These are phyloP conservation scores for Plasmopara viticola DNA, from an alignment of 352 stramenopile species.

Conservation along the genomic window DNA sequence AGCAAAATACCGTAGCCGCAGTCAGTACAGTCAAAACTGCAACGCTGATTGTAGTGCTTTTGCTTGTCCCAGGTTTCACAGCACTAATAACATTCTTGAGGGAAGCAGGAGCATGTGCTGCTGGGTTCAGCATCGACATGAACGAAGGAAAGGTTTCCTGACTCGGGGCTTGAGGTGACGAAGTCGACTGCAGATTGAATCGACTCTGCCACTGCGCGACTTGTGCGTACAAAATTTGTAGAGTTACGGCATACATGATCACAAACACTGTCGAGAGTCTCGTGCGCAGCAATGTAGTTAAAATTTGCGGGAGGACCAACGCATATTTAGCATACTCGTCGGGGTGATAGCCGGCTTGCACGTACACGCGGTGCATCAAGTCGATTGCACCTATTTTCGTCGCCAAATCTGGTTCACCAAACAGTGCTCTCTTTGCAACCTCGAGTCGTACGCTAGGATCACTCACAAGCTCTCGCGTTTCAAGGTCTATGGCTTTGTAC, in stretches of 20 bases:
- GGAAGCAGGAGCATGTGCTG: constrained; percentile 32
- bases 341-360: constrained; percentile 44
- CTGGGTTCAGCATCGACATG: constrained; percentile 49
- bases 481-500: constrained; percentile 47
- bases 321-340: constrained; percentile 44
- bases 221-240: constrained; percentile 64
- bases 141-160: constrained; percentile 50
- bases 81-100: constrained; percentile 3
- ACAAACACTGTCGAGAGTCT: constrained; percentile 39
- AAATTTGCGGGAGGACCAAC: constrained; percentile 36
- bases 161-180: constrained; percentile 15
- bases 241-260: constrained; percentile 55
- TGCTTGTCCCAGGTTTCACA: constrained; percentile 10
- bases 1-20: constrained; percentile 9
- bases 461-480: constrained; percentile 38
- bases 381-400: constrained; percentile 15
- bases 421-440: constrained; percentile 35
- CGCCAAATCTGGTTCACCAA: constrained; percentile 16
- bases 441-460: constrained; percentile 34
- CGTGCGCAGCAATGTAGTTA: constrained; percentile 47
- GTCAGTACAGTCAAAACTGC: constrained; percentile 11
- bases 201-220: constrained; percentile 59
- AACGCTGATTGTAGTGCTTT: constrained; percentile 1
- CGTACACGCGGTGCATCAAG: constrained; percentile 38
- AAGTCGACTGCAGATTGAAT: constrained; percentile 44